A percentile compares a stretch with the other conserved stretches of the same genome.
phyloP scores from a whole-genome alignment of 1,139 yeast species.

The Blastobotrys serpentis region DNA sequence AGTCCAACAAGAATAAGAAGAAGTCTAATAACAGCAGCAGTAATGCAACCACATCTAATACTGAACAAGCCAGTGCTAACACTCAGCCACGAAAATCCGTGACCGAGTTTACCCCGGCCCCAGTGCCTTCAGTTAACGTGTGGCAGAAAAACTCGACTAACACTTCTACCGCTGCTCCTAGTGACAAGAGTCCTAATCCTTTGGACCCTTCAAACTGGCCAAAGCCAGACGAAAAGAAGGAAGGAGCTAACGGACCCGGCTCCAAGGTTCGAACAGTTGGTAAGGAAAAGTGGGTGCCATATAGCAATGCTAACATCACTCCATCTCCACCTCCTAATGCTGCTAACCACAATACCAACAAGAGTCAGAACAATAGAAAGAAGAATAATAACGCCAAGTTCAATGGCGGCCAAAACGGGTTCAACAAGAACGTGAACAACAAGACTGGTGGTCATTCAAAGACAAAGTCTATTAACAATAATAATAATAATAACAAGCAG shows the following conservation, averaged over 20 bases:
- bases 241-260: constrained; percentile 29
- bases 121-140: constrained; percentile 43
- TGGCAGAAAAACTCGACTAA: constrained; percentile 36
- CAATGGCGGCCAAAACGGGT: constrained; percentile 16
- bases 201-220: constrained; percentile 58
- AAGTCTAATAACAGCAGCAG: background rate
- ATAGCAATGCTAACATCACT: constrained; percentile 38
- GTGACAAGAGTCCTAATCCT: constrained; percentile 20
- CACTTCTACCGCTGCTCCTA: constrained; percentile 21
- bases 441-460: constrained; percentile 17
- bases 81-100: constrained; percentile 20
- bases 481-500: constrained; percentile 15
- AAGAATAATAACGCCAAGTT: background rate
- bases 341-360: background rate
- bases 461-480: constrained; percentile 21
- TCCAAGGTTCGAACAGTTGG: constrained; percentile 47
- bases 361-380: constrained; percentile 4
- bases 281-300: constrained; percentile 88
- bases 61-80: constrained; percentile 21
- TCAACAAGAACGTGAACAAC: constrained; percentile 19
- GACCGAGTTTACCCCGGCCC: constrained; percentile 44
- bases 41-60: constrained; percentile 27
- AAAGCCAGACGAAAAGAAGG: constrained; percentile 46
- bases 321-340: background rate
- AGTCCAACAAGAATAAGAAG: constrained; percentile 2